Base-by-base conservation (phyloP, 2,329 filamentous ascomycete genomes). In the Trichoderma asperellum region DNA sequence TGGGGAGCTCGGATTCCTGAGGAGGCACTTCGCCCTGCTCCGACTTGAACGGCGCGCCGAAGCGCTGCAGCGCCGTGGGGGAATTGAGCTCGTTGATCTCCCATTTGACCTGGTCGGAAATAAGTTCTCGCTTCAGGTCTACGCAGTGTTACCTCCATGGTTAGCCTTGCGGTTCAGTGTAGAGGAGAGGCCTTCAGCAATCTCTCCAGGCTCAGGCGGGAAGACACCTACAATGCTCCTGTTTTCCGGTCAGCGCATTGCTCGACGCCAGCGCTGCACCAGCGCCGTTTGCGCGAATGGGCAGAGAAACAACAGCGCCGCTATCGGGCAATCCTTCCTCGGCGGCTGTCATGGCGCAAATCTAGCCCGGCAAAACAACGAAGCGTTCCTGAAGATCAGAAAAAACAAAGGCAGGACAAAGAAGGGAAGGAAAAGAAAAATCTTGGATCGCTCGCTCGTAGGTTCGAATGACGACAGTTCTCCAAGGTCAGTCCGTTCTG, bases 51-150 rank as follows among this genome's bases (percentile, higher is more conserved):
- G 96, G 96, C 7, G 96, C 95, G 70, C 96, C 96, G 79, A 99
- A 99, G 74, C 96, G 90, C 77, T 94, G 94, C 62, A 99, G 87
- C 63, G 96, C 96, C 2, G 96, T 99, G 7, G 96, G 94, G 24
- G 94, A 96, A 80, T 96, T 96, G 74, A 99, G 89, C 81, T 98
- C 96, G 72, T 86, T 87, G 77, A 99, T 96, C 81, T 99, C 96
- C 82, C 87, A 92, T 79, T 91, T 89, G 71, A 96, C 94, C 83
- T 99, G 95, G 77, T 93, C 89, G 64, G 92, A 91, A 72, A 99
- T 89, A 76, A 99, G 91, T 80, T 99, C 96, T 77, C 96, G 90
- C 83, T 99, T 99, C 74, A 99, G 89, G 78, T 99, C 94, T 96
- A 77, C 35, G 49, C 68, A 43, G 11, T 3, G 70, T 2, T 37